Evolutionary conservation across 805 yeast species (phyloP).

Genomic region (Blastobotrys mokoenaii): DNA sequence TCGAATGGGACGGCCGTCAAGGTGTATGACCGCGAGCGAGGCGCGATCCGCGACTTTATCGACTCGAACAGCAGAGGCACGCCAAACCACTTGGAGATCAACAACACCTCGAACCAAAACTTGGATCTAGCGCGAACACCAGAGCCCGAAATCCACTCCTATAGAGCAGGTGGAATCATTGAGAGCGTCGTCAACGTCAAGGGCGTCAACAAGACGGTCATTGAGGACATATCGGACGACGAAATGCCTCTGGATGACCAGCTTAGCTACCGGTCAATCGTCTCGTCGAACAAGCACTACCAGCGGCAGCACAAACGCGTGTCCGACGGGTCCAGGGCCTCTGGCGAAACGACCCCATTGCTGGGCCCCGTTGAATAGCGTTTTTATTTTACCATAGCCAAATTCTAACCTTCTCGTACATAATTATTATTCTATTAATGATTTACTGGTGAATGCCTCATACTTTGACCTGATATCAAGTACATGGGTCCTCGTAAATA

Average conservation of each 20-base stretch:
- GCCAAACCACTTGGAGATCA: too few relatives aligned
- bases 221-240: slow-evolving; percentile 39
- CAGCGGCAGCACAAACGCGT: too few relatives aligned
- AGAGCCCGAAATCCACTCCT: slow-evolving; percentile 22
- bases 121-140: background rate
- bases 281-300: background rate
- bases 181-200: slow-evolving; percentile 77
- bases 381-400: too few relatives aligned
- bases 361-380: background rate
- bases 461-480: too few relatives aligned
- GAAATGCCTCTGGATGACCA: background rate
- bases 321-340: too few relatives aligned
- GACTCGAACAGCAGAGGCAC: background rate
- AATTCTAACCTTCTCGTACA: too few relatives aligned
- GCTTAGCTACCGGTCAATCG: background rate
- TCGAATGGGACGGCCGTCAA: background rate
- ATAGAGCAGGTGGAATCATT: slow-evolving; percentile 51
- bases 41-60: background rate
- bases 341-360: background rate
- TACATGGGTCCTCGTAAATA: too few relatives aligned
- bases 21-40: background rate
- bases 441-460: too few relatives aligned
- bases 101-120: too few relatives aligned
- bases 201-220: slow-evolving; percentile 80
- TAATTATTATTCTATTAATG: too few relatives aligned